Conservation (phyloP, 495 filamentous ascomycete genomes). For the Penicillium desertorum region DNA sequence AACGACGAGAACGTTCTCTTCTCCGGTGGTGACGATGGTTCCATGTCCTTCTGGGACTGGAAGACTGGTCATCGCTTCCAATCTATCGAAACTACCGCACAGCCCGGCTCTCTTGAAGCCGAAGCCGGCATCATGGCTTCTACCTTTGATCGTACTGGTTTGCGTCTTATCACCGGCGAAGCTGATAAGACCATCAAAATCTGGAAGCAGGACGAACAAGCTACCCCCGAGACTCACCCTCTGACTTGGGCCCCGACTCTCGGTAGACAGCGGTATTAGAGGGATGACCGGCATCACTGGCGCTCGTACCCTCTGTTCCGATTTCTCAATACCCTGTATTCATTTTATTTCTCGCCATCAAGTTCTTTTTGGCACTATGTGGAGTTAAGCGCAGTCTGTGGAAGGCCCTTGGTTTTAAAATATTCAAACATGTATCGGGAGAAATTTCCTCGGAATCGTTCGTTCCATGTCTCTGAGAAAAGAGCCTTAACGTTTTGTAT, state of each 20-base stretch:
- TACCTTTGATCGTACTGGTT: conserved; percentile 83
- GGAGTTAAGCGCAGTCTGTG: conserved; percentile 35
- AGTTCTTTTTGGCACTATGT: conserved; percentile 25
- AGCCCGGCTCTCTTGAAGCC: conserved; percentile 91
- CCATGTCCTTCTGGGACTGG: conserved; percentile 99
- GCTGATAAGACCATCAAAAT: conserved; percentile 98
- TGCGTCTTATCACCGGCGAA: conserved; percentile 89
- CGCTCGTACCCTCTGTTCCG: conserved; percentile 8
- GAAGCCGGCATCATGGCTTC: conserved; percentile 92
- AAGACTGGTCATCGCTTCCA: conserved; percentile 94
- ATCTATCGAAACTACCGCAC: conserved; percentile 80
- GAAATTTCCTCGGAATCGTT: conserved; percentile 6
- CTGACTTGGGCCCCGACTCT: conserved; percentile 90
- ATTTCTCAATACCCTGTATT: conserved; percentile 27
- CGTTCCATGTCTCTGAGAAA: background rate
- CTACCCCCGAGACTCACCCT: conserved; percentile 88
- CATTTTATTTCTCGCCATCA: conserved; percentile 16
- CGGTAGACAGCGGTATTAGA: conserved; percentile 65
- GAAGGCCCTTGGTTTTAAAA: conserved; percentile 9
- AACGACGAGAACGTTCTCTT: conserved; percentile 96
- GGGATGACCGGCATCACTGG: background rate
- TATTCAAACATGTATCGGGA: conserved; percentile 4
- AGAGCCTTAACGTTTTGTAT: background rate
- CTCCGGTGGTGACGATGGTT: conserved; percentile 93
- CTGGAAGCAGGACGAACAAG: conserved; percentile 88